These are phyloP conservation scores for Eucalyptus marginata DNA, from an alignment of 345 rosid genomes.

Conservation along the genomic window DNA sequence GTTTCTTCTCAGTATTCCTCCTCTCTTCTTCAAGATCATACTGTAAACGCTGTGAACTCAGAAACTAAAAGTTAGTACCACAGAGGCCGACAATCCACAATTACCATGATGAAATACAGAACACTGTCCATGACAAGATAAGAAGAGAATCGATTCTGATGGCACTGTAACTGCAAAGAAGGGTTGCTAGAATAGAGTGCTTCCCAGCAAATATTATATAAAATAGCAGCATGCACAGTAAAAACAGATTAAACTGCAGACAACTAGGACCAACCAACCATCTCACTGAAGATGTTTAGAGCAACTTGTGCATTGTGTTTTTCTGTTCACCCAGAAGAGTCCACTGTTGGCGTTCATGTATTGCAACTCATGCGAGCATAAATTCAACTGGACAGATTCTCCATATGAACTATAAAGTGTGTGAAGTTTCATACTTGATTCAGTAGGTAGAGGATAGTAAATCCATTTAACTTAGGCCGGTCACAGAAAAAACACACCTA, in stretches of 20 bases:
- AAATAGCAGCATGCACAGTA: neutral
- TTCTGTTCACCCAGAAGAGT: neutral
- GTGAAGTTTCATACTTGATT: neutral
- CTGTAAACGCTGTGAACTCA: constrained; percentile 44
- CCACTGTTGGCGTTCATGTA: neutral
- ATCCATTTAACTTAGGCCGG: neutral
- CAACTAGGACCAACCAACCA: neutral
- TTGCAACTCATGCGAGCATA: neutral
- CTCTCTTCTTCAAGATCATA: constrained; percentile 85
- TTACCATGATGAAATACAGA: neutral
- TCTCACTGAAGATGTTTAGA: neutral
- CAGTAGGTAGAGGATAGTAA: neutral
- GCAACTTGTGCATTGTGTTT: neutral
- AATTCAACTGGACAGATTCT: neutral
- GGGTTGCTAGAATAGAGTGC: neutral
- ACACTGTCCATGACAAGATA: neutral
- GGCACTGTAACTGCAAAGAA: neutral
- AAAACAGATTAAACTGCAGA: neutral
- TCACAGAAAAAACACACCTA: neutral
- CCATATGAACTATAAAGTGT: neutral
- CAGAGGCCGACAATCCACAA: neutral
- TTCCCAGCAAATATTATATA: neutral
- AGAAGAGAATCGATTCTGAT: neutral
- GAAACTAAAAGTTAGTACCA: neutral
- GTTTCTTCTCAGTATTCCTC: constrained; percentile 51